Evolutionary conservation across 257 asterid genomes (phyloP).

Genomic region (Capsicum pubescens): DNA sequence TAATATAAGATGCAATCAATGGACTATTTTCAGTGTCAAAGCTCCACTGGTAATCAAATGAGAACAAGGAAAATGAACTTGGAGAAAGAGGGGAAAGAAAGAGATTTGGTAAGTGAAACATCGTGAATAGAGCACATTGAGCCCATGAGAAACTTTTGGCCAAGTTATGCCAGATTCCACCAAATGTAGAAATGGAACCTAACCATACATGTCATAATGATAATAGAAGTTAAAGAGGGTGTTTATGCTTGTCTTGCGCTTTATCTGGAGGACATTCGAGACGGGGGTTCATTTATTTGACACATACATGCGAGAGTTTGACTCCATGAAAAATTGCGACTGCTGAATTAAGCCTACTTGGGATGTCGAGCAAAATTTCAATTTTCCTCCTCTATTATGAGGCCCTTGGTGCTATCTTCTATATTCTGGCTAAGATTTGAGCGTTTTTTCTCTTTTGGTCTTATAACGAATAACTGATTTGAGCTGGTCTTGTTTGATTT

Average conservation of each 20-base stretch:
- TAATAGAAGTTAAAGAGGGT: background rate
- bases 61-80: background rate
- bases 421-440: background rate
- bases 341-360: background rate
- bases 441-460: background rate
- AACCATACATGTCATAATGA: background rate
- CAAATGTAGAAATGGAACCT: background rate
- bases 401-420: conserved; percentile 14
- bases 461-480: background rate
- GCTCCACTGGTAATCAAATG: background rate
- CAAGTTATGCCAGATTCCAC: background rate
- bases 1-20: background rate
- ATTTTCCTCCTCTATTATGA: background rate
- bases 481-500: conserved; percentile 25
- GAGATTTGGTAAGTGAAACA: background rate
- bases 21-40: background rate
- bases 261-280: background rate
- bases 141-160: background rate
- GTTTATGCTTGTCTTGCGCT: background rate
- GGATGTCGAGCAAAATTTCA: background rate
- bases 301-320: background rate
- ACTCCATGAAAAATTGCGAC: background rate
- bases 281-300: background rate
- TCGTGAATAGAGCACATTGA: background rate
- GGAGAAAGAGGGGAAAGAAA: background rate